phyloP scores from a whole-genome alignment of 2,329 filamentous ascomycete genomes.

The Diaporthe aspalathi region DNA sequence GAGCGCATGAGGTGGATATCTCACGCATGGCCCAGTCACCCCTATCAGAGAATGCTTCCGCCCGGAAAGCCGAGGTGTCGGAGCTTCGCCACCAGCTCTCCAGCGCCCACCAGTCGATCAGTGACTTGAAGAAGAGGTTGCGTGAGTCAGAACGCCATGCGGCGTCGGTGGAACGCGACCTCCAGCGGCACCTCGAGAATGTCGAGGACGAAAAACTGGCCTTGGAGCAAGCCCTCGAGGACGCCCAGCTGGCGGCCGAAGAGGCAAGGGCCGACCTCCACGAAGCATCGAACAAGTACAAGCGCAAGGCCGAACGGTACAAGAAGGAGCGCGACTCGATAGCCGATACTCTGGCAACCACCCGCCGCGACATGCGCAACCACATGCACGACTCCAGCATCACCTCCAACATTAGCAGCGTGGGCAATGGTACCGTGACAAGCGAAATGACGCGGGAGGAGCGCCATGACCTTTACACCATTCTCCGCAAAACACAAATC shows the following conservation, averaged over 20 bases:
- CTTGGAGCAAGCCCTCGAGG: conserved; percentile 68
- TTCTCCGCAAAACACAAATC: conserved; percentile 71
- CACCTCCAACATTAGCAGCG: conserved; percentile 44
- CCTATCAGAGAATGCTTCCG: conserved; percentile 63
- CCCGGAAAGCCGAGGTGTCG: conserved; percentile 66
- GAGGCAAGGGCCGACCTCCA: conserved; percentile 58
- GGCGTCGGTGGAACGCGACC: conserved; percentile 55
- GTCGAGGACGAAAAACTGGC: conserved; percentile 69
- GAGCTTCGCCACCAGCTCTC: conserved; percentile 71
- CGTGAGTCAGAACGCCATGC: conserved; percentile 63
- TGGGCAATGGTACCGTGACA: conserved; percentile 38
- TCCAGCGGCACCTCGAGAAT: conserved; percentile 67
- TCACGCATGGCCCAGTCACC: conserved; percentile 60
- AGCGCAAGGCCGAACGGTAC: conserved; percentile 63
- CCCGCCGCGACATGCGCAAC: conserved; percentile 43
- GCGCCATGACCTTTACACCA: conserved; percentile 68
- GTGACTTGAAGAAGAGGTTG: conserved; percentile 62
- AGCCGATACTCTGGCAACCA: conserved; percentile 49
- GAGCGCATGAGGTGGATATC: conserved; percentile 73
- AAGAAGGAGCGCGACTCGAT: conserved; percentile 60
- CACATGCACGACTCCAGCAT: conserved; percentile 45
- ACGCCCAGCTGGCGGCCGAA: conserved; percentile 63
- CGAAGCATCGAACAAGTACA: conserved; percentile 56
- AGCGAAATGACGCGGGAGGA: conserved; percentile 63
- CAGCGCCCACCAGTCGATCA: conserved; percentile 68